Percentiles rank a stretch among this genome's conserved stretches.
These are phyloP conservation scores for Quercus aquifolioides DNA, from an alignment of 306 rosid genomes.

Conservation along the genomic window DNA sequence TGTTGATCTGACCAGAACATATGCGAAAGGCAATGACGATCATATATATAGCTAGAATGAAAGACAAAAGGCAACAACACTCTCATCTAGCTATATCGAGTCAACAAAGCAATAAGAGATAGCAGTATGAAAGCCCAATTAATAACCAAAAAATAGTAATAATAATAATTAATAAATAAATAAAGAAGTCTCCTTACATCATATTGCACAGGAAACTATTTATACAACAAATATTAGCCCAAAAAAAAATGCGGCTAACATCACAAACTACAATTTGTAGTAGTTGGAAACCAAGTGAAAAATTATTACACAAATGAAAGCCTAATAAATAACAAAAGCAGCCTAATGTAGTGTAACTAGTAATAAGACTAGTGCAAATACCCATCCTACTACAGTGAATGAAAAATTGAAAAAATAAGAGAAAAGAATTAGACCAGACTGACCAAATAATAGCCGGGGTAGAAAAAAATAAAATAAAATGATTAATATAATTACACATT, in stretches of 20 bases:
- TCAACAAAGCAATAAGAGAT: no score
- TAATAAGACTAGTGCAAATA: background rate
- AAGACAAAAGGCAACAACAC: no score
- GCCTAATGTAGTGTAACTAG: background rate
- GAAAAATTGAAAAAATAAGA: slow-evolving; percentile 20
- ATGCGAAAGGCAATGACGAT: no score
- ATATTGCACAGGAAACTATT: no score
- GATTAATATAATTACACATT: background rate
- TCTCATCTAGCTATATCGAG: no score
- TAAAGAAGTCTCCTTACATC: background rate
- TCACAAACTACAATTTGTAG: no score
- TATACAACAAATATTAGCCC: background rate
- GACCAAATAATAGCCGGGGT: slow-evolving; percentile 55
- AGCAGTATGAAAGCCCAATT: no score
- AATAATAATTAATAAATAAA: background rate
- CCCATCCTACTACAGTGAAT: background rate
- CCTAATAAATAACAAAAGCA: background rate
- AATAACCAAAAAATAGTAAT: background rate
- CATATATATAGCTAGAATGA: no score
- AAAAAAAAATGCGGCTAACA: background rate
- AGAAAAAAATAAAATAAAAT: slow-evolving; percentile 1
- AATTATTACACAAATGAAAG: background rate
- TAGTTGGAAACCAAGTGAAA: no score
- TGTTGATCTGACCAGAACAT: no score
- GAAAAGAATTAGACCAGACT: slow-evolving; percentile 49